phyloP scores from a whole-genome alignment of 2,329 filamentous ascomycete genomes.

The Exophiala viscosa region DNA sequence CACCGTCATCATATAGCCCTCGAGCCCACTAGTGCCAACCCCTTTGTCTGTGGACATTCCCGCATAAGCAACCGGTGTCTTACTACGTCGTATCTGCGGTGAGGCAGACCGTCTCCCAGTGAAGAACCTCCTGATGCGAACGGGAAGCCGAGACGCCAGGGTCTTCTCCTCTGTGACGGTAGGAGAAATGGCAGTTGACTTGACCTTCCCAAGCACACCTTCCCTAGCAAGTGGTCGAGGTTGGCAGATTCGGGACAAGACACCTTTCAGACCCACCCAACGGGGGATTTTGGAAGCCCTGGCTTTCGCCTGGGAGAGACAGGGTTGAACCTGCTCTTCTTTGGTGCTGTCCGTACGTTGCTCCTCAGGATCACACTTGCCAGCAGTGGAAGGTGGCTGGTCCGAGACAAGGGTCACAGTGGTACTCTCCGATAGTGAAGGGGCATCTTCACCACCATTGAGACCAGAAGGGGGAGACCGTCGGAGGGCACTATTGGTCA shows the following conservation, averaged over 20 bases:
- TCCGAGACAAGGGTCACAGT: constrained; percentile 16
- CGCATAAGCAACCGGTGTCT: constrained; percentile 3
- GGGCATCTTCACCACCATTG: constrained; percentile 14
- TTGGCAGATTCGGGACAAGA: constrained; percentile 7
- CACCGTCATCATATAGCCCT: background rate
- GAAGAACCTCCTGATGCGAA: constrained; percentile 11
- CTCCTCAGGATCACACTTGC: constrained; percentile 4
- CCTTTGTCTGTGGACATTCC: constrained; percentile 4
- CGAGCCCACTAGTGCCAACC: constrained; percentile 3
- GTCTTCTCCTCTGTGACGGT: constrained; percentile 3
- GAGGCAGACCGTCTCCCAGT: constrained; percentile 8
- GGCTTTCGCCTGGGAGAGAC: constrained; percentile 8
- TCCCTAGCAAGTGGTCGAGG: constrained; percentile 9
- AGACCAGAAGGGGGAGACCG: constrained; percentile 6
- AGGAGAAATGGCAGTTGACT: constrained; percentile 9
- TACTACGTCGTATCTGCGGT: constrained; percentile 9
- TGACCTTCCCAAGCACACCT: constrained; percentile 9
- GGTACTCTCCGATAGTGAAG: constrained; percentile 7
- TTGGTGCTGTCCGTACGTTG: constrained; percentile 5
- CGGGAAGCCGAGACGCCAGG: constrained; percentile 14
- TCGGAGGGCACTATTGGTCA: constrained; percentile 21
- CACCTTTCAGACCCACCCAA: constrained; percentile 8
- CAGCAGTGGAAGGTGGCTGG: constrained; percentile 4
- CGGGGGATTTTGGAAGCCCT: constrained; percentile 14
- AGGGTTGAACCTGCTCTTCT: constrained; percentile 2